Evolutionary conservation across 73 alveolate genomes (phyloP), one percentile per base, ranked within the genome.

Genomic region (Paramecium primaurelia): DNA sequence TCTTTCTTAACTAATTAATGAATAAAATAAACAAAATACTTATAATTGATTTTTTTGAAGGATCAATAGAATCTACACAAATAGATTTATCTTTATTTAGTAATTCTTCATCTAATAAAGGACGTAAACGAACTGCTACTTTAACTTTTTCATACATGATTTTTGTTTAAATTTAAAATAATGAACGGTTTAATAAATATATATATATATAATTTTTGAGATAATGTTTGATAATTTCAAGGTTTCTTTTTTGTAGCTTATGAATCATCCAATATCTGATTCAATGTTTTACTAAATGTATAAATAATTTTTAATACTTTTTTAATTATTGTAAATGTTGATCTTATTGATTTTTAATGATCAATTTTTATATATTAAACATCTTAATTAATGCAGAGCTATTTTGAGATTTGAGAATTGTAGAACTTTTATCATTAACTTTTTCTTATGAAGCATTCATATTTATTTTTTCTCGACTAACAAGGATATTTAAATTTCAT

Each of bases 81-180:
- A 92, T n/a, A 42, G 92, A 32, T 54, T 86, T 86, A 60, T 71
- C 92, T 16, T 69, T 44, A 6, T 26, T 8, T 16, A 75, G 49
- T n/a, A 91, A 59, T 14, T 93, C 96, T 49, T 93, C 93, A 30
- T 93, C 96, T 6, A 64, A 32, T 47, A 77, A 64, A 14, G 96
- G 96, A 18, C 96, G 37, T 14, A 93, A 59, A 44, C 96, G 59
- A 0, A 91, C 96, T 54, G 69, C 80, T 0, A 93, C 96, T 58
- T 54, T 54, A 18, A 54, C 94, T 60, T 75, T 73, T 92, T 93
- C 96, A 44, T 22, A 9, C 88, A 34, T 36, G 6, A 9, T 75
- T 38, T 14, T 30, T 16, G 18, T 75, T 34, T 16, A 36, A 75
- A 75, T n/a, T 16, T n/a, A 16, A 54, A 54, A 54, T 16, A 38